Conservation (phyloP, 345 rosid genomes). For the Jatropha curcas region DNA sequence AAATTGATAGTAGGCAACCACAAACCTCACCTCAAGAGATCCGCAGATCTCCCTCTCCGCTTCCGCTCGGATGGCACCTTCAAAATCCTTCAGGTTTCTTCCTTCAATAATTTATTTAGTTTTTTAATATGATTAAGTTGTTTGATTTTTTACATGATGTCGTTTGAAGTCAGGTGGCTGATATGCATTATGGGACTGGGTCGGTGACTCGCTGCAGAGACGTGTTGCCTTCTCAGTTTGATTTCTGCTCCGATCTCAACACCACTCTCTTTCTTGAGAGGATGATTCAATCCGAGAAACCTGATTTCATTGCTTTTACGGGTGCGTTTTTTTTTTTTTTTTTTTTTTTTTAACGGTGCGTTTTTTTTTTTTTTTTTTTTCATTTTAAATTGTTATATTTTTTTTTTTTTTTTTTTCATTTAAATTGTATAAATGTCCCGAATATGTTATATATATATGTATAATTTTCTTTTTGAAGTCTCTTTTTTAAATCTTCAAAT, state of each 20-base stretch:
- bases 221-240: conserved; percentile 56
- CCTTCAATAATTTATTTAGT: too few relatives aligned
- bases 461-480: too few relatives aligned
- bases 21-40: conserved; percentile 48
- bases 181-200: conserved; percentile 91
- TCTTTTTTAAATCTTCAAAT: too few relatives aligned
- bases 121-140: background rate
- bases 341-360: background rate
- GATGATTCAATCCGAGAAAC: conserved; percentile 70
- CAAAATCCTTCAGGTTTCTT: conserved; percentile 92
- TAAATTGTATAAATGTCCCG: too few relatives aligned
- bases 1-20: conserved; percentile 43
- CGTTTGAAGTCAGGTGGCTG: conserved; percentile 56
- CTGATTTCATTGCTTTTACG: conserved; percentile 82
- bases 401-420: too few relatives aligned
- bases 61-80: conserved; percentile 84
- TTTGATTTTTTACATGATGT: background rate
- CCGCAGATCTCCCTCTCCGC: conserved; percentile 67
- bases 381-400: too few relatives aligned
- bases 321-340: conserved; percentile 35
- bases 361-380: background rate
- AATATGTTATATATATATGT: too few relatives aligned
- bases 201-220: conserved; percentile 68
- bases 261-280: conserved; percentile 68
- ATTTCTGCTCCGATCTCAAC: conserved; percentile 78